phyloP scores from a whole-genome alignment of 2,329 filamentous ascomycete species.

The Cyanodermella asteris region DNA sequence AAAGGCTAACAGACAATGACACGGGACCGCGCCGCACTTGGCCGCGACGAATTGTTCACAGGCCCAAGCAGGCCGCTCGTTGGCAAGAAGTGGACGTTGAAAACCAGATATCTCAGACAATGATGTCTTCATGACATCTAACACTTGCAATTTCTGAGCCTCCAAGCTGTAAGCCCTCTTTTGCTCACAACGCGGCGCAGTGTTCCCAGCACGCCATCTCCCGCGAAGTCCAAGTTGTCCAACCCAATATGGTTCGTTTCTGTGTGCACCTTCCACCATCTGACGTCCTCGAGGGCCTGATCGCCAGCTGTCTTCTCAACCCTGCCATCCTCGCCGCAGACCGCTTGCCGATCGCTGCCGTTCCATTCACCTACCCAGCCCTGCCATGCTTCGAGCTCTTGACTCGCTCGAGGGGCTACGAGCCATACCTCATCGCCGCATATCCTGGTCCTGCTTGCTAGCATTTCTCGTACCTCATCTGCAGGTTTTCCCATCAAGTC shows the following conservation, averaged over 20 bases:
- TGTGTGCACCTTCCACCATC: slow-evolving; percentile 19
- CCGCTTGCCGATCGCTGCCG: no score
- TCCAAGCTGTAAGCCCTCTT: slow-evolving; percentile 27
- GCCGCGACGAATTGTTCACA: no score
- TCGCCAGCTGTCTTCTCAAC: slow-evolving; percentile 2
- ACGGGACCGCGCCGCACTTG: no score
- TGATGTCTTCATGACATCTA: slow-evolving; percentile 7
- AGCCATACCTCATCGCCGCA: no score
- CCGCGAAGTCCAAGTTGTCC: slow-evolving; percentile 28
- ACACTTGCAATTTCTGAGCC: slow-evolving; percentile 14
- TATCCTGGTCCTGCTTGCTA: slow-evolving; percentile 3
- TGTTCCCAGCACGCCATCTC: slow-evolving; percentile 24
- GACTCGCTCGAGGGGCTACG: slow-evolving; percentile 7
- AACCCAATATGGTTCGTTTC: slow-evolving; percentile 26
- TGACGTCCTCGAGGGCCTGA: slow-evolving; percentile 1
- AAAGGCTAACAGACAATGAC: no score
- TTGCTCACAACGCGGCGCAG: slow-evolving; percentile 24
- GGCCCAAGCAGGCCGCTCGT: no score
- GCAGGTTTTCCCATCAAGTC: slow-evolving; percentile 28
- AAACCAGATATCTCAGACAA: slow-evolving; percentile 7
- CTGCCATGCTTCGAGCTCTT: slow-evolving; percentile 5
- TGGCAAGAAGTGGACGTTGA: no score
- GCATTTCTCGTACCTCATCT: slow-evolving; percentile 15
- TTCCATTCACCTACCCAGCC: neutral
- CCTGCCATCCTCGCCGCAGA: slow-evolving; percentile 19